Conservation (phyloP, 177 flowering plant species). For the Telopea speciosissima region DNA sequence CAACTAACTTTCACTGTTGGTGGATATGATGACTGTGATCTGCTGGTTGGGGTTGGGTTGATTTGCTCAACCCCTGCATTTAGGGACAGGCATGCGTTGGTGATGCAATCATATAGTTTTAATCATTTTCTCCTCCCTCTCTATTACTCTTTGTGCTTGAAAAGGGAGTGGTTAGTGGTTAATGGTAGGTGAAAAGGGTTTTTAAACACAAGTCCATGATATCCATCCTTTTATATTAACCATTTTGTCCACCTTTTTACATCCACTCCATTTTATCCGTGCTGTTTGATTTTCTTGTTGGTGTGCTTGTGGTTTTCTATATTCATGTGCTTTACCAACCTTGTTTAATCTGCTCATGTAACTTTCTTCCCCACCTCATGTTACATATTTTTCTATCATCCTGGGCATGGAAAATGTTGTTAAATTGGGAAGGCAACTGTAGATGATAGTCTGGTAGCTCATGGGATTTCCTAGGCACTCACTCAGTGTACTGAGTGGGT, state of each 20-base stretch:
- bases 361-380: not conserved
- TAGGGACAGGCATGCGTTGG: not conserved
- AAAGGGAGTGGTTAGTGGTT: not conserved
- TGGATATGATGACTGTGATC: too few species aligned
- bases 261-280: not conserved
- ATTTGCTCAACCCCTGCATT: not conserved
- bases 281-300: not conserved
- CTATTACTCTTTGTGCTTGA: too few species aligned
- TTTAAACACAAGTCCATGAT: not conserved
- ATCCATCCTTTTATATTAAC: not conserved
- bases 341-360: not conserved
- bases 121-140: not conserved
- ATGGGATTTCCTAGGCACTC: too few species aligned
- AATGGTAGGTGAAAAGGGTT: not conserved
- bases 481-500: too few species aligned
- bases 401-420: not conserved
- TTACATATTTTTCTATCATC: not conserved
- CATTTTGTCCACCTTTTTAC: not conserved
- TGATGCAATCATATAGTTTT: not conserved
- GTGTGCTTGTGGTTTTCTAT: not conserved
- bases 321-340: not conserved
- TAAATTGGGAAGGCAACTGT: too few species aligned
- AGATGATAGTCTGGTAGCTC: too few species aligned
- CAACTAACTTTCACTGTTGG: too few species aligned
- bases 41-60: too few species aligned